A percentile compares a stretch with the other conserved stretches of the same genome.
phyloP scores from a whole-genome alignment of 2,329 filamentous ascomycete species.

The Tricladium varicosporioides region DNA sequence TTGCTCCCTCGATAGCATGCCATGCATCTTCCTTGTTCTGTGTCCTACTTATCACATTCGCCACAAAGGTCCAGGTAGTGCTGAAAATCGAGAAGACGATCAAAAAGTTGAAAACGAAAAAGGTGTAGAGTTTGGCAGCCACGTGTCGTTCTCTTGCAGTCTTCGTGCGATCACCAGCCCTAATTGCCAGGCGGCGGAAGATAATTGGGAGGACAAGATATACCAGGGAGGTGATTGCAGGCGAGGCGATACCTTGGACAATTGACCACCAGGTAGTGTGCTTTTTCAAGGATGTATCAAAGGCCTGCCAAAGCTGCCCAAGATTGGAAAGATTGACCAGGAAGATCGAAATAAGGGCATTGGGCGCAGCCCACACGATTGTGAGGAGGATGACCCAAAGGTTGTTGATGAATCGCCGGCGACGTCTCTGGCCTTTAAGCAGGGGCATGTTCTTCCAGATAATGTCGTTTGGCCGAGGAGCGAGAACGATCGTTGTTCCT shows the following conservation, averaged over 20 bases:
- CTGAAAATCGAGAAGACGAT: conserved; percentile 92
- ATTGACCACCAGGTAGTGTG: conserved; percentile 76
- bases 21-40: conserved; percentile 58
- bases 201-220: conserved; percentile 88
- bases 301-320: conserved; percentile 74
- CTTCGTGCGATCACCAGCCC: conserved; percentile 86
- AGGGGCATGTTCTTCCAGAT: conserved; percentile 94
- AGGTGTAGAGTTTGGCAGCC: conserved; percentile 83
- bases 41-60: conserved; percentile 60
- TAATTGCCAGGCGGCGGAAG: conserved; percentile 82
- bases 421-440: conserved; percentile 63
- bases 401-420: conserved; percentile 75
- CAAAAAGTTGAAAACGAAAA: conserved; percentile 97
- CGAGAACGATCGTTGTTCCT: conserved; percentile 73
- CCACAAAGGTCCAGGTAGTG: conserved; percentile 72
- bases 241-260: conserved; percentile 87
- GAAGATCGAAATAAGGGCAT: conserved; percentile 93
- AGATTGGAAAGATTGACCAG: conserved; percentile 82
- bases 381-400: conserved; percentile 83
- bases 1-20: conserved; percentile 62
- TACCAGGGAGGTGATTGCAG: conserved; percentile 80
- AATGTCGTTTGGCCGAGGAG: conserved; percentile 84
- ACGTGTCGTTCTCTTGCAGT: conserved; percentile 91
- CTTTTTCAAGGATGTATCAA: conserved; percentile 60
- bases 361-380: conserved; percentile 83